phyloP scores from a whole-genome alignment of 176 grass and related monocot genomes.

The Carex pumila region DNA sequence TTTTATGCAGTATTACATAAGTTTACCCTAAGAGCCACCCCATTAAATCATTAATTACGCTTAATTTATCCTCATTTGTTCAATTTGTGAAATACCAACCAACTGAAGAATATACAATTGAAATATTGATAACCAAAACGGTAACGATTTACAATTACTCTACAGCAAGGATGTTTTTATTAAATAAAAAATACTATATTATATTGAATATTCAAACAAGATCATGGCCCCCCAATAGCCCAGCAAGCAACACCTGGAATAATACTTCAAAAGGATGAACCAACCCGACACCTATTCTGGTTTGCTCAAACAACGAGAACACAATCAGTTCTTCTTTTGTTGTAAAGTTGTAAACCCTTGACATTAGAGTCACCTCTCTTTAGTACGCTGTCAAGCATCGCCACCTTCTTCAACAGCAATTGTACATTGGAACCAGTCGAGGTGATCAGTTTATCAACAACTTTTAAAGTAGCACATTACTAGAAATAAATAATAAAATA shows the following conservation, averaged over 20 bases:
- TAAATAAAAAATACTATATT: neutral
- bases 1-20: too few species aligned
- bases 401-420: conserved; percentile 29
- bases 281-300: neutral
- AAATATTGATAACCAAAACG: neutral
- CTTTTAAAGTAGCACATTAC: conserved; percentile 33
- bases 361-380: conserved; percentile 32
- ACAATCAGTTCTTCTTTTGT: neutral
- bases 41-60: neutral
- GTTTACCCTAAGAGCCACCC: neutral
- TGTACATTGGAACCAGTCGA: conserved; percentile 25
- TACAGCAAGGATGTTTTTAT: neutral
- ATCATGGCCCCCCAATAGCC: neutral
- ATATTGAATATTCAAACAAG: neutral
- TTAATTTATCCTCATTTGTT: neutral
- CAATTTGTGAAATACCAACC: neutral
- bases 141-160: too few species aligned
- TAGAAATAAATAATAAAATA: conserved; percentile 11
- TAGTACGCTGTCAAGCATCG: conserved; percentile 31
- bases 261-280: neutral
- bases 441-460: conserved; percentile 32
- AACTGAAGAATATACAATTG: neutral
- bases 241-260: neutral
- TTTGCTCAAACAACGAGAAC: neutral
- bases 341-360: conserved; percentile 8